Conservation (phyloP, 768 basidiomycete species). For the Gymnopilus junonius region DNA sequence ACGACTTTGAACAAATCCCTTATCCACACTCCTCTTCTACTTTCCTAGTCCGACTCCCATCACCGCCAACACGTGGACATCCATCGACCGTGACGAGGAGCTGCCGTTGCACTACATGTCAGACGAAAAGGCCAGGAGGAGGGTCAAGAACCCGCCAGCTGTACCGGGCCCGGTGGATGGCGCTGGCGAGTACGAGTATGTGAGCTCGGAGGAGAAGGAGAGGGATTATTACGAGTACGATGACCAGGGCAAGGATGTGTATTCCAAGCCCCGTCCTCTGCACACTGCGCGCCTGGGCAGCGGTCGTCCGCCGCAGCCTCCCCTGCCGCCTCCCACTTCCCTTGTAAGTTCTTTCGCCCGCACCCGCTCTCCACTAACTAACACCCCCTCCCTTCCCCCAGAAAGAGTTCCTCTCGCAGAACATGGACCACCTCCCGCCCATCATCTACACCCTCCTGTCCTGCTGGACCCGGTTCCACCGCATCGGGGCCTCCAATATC, state of each 20-base stretch:
- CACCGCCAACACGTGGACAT: constrained; percentile 13
- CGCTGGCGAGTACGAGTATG: constrained; percentile 13
- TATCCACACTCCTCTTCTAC: constrained; percentile 49
- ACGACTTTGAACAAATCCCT: constrained; percentile 74
- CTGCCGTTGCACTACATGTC: constrained; percentile 56
- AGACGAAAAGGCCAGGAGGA: constrained; percentile 70
- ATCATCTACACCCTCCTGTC: constrained; percentile 90
- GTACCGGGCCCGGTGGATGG: no score
- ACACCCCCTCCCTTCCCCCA: constrained; percentile 28
- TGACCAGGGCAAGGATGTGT: constrained; percentile 57
- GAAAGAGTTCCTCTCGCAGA: constrained; percentile 81
- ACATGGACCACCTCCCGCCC: constrained; percentile 77
- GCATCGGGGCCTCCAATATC: constrained; percentile 81
- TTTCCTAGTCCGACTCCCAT: background rate
- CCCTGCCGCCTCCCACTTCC: constrained; percentile 68
- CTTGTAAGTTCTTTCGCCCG: constrained; percentile 44
- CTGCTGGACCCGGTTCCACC: constrained; percentile 94
- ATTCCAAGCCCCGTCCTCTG: constrained; percentile 47
- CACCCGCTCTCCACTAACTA: constrained; percentile 11
- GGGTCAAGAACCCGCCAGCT: constrained; percentile 36
- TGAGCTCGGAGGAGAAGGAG: constrained; percentile 36
- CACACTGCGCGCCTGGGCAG: constrained; percentile 49
- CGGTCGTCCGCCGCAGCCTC: constrained; percentile 63
- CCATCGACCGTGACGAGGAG: constrained; percentile 39
- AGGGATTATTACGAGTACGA: constrained; percentile 37